Evolutionary conservation across 1,284 basidiomycete species (phyloP), one percentile per base, ranked within the genome.

Genomic region (Stygiomarasmius scandens): DNA sequence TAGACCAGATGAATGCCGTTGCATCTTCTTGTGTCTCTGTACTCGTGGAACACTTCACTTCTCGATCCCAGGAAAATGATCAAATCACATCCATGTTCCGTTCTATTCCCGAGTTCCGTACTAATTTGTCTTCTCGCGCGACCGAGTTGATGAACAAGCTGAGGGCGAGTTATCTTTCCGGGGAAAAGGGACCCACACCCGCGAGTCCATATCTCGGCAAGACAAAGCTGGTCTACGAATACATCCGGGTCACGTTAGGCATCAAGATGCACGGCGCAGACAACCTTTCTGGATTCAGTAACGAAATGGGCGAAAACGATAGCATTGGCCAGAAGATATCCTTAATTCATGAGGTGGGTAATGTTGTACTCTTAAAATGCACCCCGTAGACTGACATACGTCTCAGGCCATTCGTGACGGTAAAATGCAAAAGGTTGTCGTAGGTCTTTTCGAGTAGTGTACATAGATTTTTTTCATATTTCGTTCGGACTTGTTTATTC

Each of bases 261-360:
- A 76, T 93, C 34, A 76, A 75, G 62, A 92, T 92, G 84, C 86
- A 91, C 62, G 90, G 90, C 5, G 69, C 73, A 19, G 87, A 90
- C 65, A 92, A 92, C 67, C 69, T 81, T 60, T 72, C 72, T 27
- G 66, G 72, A 16, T 56, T 88, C 66, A 74, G 69, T 27, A 74
- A 77, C 44, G 85, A 84, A 5, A 71, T 81, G 16, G 82, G 83
- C 24, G 80, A 82, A 55, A 84, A 87, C 32, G 76, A 74, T 8
- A 85, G 86, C 0, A 74, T 88, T 52, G 90, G 90, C 0, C 81
- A 86, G 64, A 83, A 84, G 63, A 77, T 90, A n/a, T 78, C 86
- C 1, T 70, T 83, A 49, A 89, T 92, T 54, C 83, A 90, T 59
- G 87, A 91, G 73, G 80, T 77, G 50, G 22, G 71, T 66, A 19